Conservation (phyloP, 1,284 basidiomycete genomes). For the Cutaneotrichosporon curvatum region DNA sequence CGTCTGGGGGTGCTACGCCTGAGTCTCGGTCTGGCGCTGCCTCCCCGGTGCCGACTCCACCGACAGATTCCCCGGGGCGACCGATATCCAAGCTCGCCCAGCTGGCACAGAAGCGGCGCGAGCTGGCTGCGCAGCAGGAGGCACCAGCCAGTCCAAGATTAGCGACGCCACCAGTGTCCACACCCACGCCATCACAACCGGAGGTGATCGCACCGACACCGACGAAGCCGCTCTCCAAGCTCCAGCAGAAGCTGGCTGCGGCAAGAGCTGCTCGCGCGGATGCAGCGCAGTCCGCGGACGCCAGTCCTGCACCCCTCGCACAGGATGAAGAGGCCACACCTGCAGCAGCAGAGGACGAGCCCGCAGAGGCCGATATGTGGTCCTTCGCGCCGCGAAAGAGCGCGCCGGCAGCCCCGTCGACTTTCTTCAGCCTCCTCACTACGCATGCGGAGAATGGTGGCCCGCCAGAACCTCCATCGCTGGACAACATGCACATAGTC, state of each 20-base stretch:
- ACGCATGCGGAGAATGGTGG: constrained; percentile 10
- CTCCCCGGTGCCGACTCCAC: background rate
- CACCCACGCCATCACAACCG: background rate
- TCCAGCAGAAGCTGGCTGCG: constrained; percentile 51
- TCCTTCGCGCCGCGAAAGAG: background rate
- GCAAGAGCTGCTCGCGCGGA: constrained; percentile 31
- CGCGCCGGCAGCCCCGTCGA: constrained; percentile 17
- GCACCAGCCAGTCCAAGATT: too few species aligned
- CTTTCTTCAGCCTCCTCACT: constrained; percentile 42
- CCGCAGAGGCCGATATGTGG: background rate
- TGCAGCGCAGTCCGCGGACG: too few species aligned
- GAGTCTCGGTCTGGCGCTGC: constrained; percentile 19
- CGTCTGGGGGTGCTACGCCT: background rate
- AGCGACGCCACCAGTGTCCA: background rate
- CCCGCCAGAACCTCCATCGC: constrained; percentile 8
- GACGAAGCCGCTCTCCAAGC: constrained; percentile 50
- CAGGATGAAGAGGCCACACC: background rate
- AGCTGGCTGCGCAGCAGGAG: constrained; percentile 22
- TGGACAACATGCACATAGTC: constrained; percentile 27
- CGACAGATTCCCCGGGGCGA: constrained; percentile 20
- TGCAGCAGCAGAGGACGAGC: constrained; percentile 6
- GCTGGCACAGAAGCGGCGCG: constrained; percentile 57
- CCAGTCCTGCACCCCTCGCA: background rate
- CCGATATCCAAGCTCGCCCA: constrained; percentile 63
- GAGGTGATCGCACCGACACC: constrained; percentile 9